Evolutionary conservation across 192 early-diverging fungal species (phyloP), one percentile per base, ranked within the genome.

Genomic region (Backusella liffmaniae): DNA sequence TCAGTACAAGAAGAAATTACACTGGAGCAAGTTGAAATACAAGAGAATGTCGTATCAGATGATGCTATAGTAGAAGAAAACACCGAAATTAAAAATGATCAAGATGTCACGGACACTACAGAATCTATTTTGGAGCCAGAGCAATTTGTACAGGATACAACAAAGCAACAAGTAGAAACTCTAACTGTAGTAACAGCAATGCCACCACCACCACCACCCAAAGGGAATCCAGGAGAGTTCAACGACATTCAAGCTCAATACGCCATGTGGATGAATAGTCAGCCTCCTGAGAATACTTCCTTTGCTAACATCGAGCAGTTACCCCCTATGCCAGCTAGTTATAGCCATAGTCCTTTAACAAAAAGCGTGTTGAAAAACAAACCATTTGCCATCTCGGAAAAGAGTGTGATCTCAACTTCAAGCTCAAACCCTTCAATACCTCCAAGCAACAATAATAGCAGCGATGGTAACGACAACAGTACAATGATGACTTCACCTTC

Each of bases 231-330:
- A 29, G 56, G 56, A 29, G 56, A 62, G 26, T 62, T 62, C 56
- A 62, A 62, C 9, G 75, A 76, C 39, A 76, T 76, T 37, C 75
- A 76, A 37, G 44, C 75, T 4, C 75, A 76, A 69, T 76, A 76
- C 51, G 75, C 75, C 46, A 70, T 76, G 75, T 76, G 75, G 75
- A 70, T 76, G 30, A 66, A 67, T 41, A 76, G 75, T 56, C 75
- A 76, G 30, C 56, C 56, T 62, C 56, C 56, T 13, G 56, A 62
- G 12, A 62, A 62, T 1, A 2, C 56, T 26, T 29, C 56, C 12
- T 62, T 62, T 26, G 56, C 56, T 23, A 49, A 49, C 15, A 49
- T 5, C 18, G 18, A n/a, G 29, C 66, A 39, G 29, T 3, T 39
- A 71, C 36, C 70, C 15, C 23, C 70, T 37, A 36, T 37, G 4